Evolutionary conservation across 352 stramenopile species (phyloP).

Genomic region (Globisporangium parvum): DNA sequence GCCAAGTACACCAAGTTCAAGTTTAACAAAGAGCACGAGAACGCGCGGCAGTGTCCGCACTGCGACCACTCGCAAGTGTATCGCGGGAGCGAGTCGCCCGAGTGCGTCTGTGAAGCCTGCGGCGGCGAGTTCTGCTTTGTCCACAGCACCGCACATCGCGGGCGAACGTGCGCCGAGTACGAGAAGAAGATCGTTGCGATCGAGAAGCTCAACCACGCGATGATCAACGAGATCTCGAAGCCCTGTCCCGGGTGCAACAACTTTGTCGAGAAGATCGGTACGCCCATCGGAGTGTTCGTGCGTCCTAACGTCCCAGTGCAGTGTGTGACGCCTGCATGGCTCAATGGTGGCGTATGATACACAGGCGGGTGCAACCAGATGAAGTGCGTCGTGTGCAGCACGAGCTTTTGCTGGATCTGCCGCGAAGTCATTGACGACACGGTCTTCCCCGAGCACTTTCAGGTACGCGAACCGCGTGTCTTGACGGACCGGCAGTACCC

Average conservation of each 20-base stretch:
- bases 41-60: constrained; percentile 52
- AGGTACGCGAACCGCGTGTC: constrained; percentile 21
- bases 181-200: constrained; percentile 67
- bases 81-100: constrained; percentile 28
- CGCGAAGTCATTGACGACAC: constrained; percentile 71
- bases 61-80: constrained; percentile 56
- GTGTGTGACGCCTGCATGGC: background rate
- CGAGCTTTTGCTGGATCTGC: constrained; percentile 90
- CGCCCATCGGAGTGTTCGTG: background rate
- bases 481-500: background rate
- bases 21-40: constrained; percentile 74
- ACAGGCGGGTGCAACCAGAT: constrained; percentile 89
- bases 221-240: constrained; percentile 76
- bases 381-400: constrained; percentile 76
- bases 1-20: constrained; percentile 80
- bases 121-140: constrained; percentile 77
- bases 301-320: background rate
- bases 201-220: constrained; percentile 78
- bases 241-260: constrained; percentile 85
- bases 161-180: constrained; percentile 67
- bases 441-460: constrained; percentile 85
- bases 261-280: constrained; percentile 84
- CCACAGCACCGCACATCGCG: constrained; percentile 80
- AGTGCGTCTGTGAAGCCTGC: constrained; percentile 38
- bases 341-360: background rate